Evolutionary conservation across 2,329 filamentous ascomycete genomes (phyloP), one percentile per base, ranked within the genome.

Genomic region (Epichloe elymi): DNA sequence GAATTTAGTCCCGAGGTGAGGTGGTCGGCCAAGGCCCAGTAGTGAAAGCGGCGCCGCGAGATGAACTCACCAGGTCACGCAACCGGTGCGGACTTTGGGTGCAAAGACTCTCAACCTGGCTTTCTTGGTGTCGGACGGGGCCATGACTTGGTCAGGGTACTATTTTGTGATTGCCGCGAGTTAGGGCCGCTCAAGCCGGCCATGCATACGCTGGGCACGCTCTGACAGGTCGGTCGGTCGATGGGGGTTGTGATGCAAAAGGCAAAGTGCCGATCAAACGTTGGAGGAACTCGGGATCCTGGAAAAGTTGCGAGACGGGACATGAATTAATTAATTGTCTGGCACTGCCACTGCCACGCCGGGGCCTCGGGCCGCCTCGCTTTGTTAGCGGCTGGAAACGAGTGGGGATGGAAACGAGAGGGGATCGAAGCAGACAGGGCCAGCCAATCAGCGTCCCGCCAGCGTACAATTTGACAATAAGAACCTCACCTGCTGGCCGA

Each of bases 81-180:
- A 50, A 26, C 48, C 48, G 20, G 48, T 50, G 48, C 41, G 48
- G 20, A 45, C 48, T 50, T 50, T 50, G 19, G 48, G 48, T 15
- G 48, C 30, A 39, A 50, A 50, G 15, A 33, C 48, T 38, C 48
- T 38, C 41, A 38, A 38, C 19, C 48, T 50, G 10, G 40, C 11
- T n/a, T 45, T 50, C 48, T 38, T 50, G 40, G 41, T 38, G 33
- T 41, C 20, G 33, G 40, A 44, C n/a, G 41, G 19, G 48, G 48
- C 33, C 48, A 50, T 50, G 48, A 20, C 41, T 50, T 15, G 39
- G 20, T 12, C 36, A 30, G 5, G 38, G 26, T 30, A 20, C 43
- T 43, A 15, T 6, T n/a, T 2, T 40, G 11, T 26, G 17, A 33
- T 48, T 20, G 38, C 38, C 12, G n/a, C 23, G 38, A 20, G 10